A percentile compares a stretch with the other conserved stretches of the same genome.
phyloP scores from a whole-genome alignment of 768 basidiomycete species.

The Grammothele lineata region DNA sequence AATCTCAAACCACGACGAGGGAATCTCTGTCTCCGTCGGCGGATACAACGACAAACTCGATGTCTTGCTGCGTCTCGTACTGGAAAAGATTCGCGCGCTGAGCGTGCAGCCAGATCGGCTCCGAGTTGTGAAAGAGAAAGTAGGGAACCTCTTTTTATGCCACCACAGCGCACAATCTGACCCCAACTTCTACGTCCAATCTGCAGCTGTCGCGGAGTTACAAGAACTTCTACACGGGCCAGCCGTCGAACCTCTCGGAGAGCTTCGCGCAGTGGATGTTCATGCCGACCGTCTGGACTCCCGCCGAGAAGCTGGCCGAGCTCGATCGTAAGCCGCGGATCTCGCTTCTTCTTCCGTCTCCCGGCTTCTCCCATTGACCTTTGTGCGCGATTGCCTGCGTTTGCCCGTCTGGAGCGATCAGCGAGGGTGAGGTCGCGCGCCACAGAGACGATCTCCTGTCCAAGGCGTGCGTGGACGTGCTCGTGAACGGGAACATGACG shows the following conservation, averaged over 20 bases:
- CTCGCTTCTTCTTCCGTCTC: background rate
- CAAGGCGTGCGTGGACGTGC: constrained; percentile 36
- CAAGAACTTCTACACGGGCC: constrained; percentile 38
- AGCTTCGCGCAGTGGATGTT: constrained; percentile 36
- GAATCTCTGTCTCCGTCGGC: constrained; percentile 34
- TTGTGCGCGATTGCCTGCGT: too few relatives aligned
- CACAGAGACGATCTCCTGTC: constrained; percentile 37
- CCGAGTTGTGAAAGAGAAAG: constrained; percentile 42
- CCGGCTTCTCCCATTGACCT: too few relatives aligned
- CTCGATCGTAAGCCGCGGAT: constrained; percentile 32
- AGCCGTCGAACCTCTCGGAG: constrained; percentile 28
- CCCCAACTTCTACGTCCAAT: too few relatives aligned
- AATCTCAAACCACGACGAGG: constrained; percentile 28
- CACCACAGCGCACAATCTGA: too few relatives aligned
- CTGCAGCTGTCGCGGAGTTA: constrained; percentile 35
- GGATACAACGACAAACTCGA: constrained; percentile 53
- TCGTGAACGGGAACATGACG: constrained; percentile 46
- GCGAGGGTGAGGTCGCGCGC: constrained; percentile 34
- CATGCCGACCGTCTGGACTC: constrained; percentile 36
- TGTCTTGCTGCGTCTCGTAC: constrained; percentile 39
- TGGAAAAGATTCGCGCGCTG: constrained; percentile 36
- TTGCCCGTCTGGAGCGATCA: too few relatives aligned
- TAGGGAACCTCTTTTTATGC: constrained; percentile 14
- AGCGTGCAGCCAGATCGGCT: constrained; percentile 38
- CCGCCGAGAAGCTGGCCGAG: constrained; percentile 36